These are phyloP conservation scores for Nemania sp. DNA, from an alignment of 2,329 filamentous ascomycete species.

Conservation along the genomic window DNA sequence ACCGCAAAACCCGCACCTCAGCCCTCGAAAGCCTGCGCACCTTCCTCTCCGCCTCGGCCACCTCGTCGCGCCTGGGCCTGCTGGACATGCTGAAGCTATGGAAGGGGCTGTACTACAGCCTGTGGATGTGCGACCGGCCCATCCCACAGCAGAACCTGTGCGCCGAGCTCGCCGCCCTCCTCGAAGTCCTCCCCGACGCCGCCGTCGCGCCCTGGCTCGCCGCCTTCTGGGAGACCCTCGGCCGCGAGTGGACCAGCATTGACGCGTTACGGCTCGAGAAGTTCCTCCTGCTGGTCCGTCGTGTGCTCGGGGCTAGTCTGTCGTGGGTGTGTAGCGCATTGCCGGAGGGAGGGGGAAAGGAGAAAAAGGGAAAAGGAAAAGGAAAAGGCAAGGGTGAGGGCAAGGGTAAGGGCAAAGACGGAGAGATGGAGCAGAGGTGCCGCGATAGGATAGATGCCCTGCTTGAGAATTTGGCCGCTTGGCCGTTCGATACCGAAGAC, in stretches of 20 bases:
- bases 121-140: constrained; percentile 94
- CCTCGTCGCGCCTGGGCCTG: constrained; percentile 66
- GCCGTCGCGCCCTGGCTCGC: constrained; percentile 64
- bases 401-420: constrained; percentile 40
- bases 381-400: constrained; percentile 48
- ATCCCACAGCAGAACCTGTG: constrained; percentile 88
- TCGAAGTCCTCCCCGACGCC: constrained; percentile 66
- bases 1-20: constrained; percentile 80
- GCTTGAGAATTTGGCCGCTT: constrained; percentile 60
- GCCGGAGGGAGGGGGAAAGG: neutral
- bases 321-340: constrained; percentile 54
- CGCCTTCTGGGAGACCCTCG: constrained; percentile 79
- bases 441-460: constrained; percentile 47
- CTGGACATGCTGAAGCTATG: constrained; percentile 88
- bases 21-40: constrained; percentile 81
- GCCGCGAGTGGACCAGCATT: constrained; percentile 75
- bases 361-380: too few relatives aligned
- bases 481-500: constrained; percentile 57
- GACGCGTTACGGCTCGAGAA: constrained; percentile 89
- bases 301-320: constrained; percentile 80
- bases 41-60: constrained; percentile 75
- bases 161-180: constrained; percentile 78
- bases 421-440: constrained; percentile 36
- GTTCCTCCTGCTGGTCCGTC: constrained; percentile 85
- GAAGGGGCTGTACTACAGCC: constrained; percentile 93